Conservation (phyloP, 148 eudicot genomes). For the Silene uniflora region DNA sequence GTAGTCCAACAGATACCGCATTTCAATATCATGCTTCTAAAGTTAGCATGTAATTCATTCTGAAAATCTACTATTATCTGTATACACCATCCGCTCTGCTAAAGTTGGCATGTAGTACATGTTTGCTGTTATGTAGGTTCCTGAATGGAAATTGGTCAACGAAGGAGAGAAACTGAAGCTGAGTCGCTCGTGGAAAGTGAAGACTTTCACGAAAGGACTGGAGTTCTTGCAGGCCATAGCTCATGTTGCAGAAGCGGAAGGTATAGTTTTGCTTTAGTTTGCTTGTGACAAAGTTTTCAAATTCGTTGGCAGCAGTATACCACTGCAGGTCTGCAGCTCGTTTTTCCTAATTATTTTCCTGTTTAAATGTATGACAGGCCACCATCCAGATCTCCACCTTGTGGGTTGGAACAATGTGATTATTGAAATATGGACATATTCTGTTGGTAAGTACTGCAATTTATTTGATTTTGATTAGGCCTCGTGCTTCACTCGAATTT, state of each 20-base stretch:
- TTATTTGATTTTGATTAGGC: no score
- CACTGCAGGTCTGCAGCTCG: background rate
- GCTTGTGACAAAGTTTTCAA: background rate
- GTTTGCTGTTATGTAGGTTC: conserved; percentile 42
- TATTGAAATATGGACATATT: conserved; percentile 87
- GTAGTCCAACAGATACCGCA: no score
- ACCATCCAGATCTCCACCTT: conserved; percentile 98
- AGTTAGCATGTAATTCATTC: background rate
- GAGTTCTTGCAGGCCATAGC: conserved; percentile 77
- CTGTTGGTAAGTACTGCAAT: conserved; percentile 56
- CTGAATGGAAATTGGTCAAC: conserved; percentile 64
- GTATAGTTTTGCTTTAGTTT: conserved; percentile 27
- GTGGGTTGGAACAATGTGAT: conserved; percentile 80
- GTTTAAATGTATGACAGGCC: conserved; percentile 45
- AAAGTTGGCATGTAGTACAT: background rate
- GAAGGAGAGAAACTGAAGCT: conserved; percentile 63
- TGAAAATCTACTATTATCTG: background rate
- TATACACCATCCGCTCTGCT: background rate
- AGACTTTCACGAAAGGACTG: conserved; percentile 73
- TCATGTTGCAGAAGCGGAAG: conserved; percentile 81
- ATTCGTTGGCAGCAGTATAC: background rate
- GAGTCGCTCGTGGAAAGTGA: conserved; percentile 77
- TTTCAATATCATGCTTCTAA: no score
- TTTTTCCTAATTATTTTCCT: background rate
- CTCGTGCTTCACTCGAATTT: no score